Base-by-base conservation (phyloP, 106 monocot species). In the Dioscorea alata region DNA sequence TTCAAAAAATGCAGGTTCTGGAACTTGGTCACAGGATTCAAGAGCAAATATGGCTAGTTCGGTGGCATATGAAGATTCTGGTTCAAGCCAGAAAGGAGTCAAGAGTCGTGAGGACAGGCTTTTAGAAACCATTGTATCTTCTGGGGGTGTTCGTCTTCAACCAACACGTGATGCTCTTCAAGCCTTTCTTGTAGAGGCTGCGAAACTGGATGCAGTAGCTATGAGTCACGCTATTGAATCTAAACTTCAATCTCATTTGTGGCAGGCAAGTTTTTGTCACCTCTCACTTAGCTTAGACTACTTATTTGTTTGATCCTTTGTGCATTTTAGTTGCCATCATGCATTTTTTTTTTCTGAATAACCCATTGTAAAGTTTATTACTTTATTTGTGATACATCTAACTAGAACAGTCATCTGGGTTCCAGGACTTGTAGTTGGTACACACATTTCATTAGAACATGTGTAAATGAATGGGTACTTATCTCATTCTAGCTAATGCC, bases 141-240 rank as follows among this genome's bases (percentile, higher is more conserved):
- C 87, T 59, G 87, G 93, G 6, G 99, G 99, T 57, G 90, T 99
- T 24, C 82, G 99, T 4, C 65, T 99, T 58, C 99, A 99, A 54
- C 99, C 99, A 18, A 99, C 99, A 71, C 93, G 99, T 50, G 99
- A 99, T 72, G 90, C 93, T 63, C 70, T 99, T 65, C 93, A 93
- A 48, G 73, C 73, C 50, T 99, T 99, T 76, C 79, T 99, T 12
- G 19, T 69, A 8, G 90, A 99, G 70, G 79, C 83, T 1, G 64
- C 77, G 19, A 99, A 90, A 73, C 33, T 99, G 76, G 89, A 90
- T 83, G 69, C 82, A 48, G 49, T 90, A 25, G 71, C 73, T 22
- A 88, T 99, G 90, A 84, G 85, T 70, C 83, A 60, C 66, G 90
- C 90, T 57, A 60, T 99, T 69, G 90, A 99, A 48, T 71, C 69